Base-by-base conservation (phyloP, 2,329 filamentous ascomycete genomes). In the Microsporum ferrugineum region DNA sequence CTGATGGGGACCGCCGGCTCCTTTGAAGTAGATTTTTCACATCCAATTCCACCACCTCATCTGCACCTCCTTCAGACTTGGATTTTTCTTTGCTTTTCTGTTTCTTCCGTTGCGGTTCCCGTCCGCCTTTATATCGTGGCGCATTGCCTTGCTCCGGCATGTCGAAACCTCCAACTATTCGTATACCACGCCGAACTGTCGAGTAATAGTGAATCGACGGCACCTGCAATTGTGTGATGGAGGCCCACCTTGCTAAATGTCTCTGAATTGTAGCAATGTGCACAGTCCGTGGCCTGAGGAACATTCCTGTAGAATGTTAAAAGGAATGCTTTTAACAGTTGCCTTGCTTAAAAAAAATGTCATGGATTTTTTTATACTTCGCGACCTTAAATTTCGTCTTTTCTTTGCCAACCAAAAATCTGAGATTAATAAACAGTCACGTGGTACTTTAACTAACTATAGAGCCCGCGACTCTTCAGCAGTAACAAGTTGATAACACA, bases 41-140 rank as follows among this genome's bases (percentile, higher is more conserved):
- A 69, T 90, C 87, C 57, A 79, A 73, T 57, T 81, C 76, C 53
- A 90, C 76, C 55, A 89, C 83, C 68, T 89, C 84, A 63, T 89
- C 87, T 23, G 78, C 53, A 5, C 7, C 55, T 23, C 49, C 57
- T 12, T 56, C 49, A 10, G 55, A 56, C n/a, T 57, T 57, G 4
- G 17, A 12, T 36, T 64, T 61, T 7, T 57, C 51, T 33, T 47
- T 59, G 14, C 55, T 55, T 47, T 60, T 62, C 49, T 61, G 62
- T 39, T 61, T 62, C 59, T 64, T 64, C 17, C 47, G 43, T 27
- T 58, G 61, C 4, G 27, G 45, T 14, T 62, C 27, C 23, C 41
- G 47, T 34, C 33, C 43, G 5, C 55, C n/a, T 23, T 55, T 55
- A 23, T 36, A 12, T 5, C 8, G 51, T 6, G 14, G 51, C 51